These are phyloP conservation scores for Cyclaneusma minus DNA, from an alignment of 2,329 filamentous ascomycete genomes.

Conservation along the genomic window DNA sequence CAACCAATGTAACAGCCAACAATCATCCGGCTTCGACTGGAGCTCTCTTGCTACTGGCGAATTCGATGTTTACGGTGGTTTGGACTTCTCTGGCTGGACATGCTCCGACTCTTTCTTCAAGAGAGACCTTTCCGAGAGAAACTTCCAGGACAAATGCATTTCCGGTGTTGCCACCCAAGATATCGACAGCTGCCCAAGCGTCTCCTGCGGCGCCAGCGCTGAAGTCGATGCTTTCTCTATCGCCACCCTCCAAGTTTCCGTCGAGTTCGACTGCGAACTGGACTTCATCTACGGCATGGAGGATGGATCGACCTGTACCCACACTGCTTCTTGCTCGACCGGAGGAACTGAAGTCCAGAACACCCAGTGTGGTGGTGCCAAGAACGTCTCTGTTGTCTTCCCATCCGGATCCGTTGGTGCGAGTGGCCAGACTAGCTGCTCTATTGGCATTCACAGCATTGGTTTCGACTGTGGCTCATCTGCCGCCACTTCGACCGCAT, in stretches of 20 bases:
- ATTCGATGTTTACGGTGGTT: slow-evolving; percentile 54
- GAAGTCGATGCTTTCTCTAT: slow-evolving; percentile 54
- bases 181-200: slow-evolving; percentile 35
- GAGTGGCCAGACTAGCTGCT: slow-evolving; percentile 53
- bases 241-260: slow-evolving; percentile 54
- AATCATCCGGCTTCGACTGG: slow-evolving; percentile 61
- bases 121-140: slow-evolving; percentile 29
- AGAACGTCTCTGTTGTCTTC: slow-evolving; percentile 58
- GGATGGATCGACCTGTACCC: slow-evolving; percentile 69
- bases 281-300: slow-evolving; percentile 81
- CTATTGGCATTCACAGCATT: slow-evolving; percentile 59
- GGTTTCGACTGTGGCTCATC: slow-evolving; percentile 61
- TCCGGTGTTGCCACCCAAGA: slow-evolving; percentile 31
- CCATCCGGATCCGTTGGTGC: slow-evolving; percentile 40
- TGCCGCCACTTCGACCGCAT: too few relatives aligned
- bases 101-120: slow-evolving; percentile 41
- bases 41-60: slow-evolving; percentile 40
- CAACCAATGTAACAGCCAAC: slow-evolving; percentile 61
- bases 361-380: slow-evolving; percentile 84
- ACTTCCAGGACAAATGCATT: slow-evolving; percentile 44
- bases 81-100: slow-evolving; percentile 57
- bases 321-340: slow-evolving; percentile 51
- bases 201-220: slow-evolving; percentile 34
- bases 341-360: slow-evolving; percentile 61
- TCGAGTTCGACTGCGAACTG: slow-evolving; percentile 62